These are phyloP conservation scores for Penicillium pancosmium DNA, from an alignment of 495 filamentous ascomycete genomes.

Conservation along the genomic window DNA sequence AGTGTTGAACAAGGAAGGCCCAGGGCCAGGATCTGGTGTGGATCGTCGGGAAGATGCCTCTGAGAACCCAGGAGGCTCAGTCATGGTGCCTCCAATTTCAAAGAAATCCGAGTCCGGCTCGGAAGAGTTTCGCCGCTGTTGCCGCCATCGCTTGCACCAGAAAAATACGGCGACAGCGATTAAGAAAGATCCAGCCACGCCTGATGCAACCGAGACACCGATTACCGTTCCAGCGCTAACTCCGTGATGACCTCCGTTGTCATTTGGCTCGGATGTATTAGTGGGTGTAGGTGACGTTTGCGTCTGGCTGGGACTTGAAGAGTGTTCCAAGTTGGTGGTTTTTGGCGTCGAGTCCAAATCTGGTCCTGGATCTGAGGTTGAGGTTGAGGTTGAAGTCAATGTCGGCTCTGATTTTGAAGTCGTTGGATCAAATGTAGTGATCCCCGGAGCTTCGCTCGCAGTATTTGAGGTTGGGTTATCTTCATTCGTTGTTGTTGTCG, in stretches of 20 bases:
- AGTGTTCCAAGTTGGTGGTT: conserved; percentile 7
- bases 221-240: conserved; percentile 42
- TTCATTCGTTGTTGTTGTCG: conserved; percentile 11
- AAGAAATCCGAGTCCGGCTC: conserved; percentile 35
- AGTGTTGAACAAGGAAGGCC: not conserved
- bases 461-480: conserved; percentile 3
- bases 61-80: conserved; percentile 42
- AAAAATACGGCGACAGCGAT: conserved; percentile 41
- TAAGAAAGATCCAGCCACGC: conserved; percentile 42
- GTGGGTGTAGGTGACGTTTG: conserved; percentile 7
- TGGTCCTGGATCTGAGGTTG: not conserved
- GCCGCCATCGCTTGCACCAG: conserved; percentile 37
- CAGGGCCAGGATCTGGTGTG: conserved; percentile 17
- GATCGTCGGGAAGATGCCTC: conserved; percentile 23
- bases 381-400: too few species aligned
- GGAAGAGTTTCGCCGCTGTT: conserved; percentile 17
- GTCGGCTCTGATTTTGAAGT: conserved; percentile 1
- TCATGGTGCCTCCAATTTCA: conserved; percentile 49
- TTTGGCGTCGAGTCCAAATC: not conserved
- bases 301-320: conserved; percentile 1
- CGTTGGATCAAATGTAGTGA: conserved; percentile 7
- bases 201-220: conserved; percentile 46
- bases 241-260: conserved; percentile 15
- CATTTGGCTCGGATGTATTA: conserved; percentile 13
- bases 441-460: not conserved